Base-by-base conservation (phyloP, 2,329 filamentous ascomycete genomes). In the Aureobasidium musti region DNA sequence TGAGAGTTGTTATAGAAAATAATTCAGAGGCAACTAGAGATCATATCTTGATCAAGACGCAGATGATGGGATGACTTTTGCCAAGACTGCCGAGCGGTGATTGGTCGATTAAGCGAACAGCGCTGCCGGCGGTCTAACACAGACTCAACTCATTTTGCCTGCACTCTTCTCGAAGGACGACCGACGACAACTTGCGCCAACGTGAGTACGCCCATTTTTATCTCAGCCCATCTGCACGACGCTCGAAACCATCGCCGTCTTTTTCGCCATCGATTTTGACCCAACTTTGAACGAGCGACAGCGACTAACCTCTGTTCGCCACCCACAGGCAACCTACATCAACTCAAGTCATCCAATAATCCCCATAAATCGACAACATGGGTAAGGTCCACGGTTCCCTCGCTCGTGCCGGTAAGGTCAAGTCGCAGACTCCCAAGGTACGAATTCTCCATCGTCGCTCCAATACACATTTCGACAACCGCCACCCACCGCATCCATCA, bases 331-430 rank as follows among this genome's bases (percentile, higher is more conserved):
- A 59, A 41, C 50, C 50, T 39, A 59, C 56, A 49, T 56, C 53
- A 49, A 26, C 54, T 64, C 35, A 56, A 59, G 49, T 49, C 60
- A 64, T 57, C 54, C 37, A 65, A 43, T 56, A 68, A 57, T 28
- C 52, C 59, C 59, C 66, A 64, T 67, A 68, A 70, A 80, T 77
- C 80, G 80, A 83, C 83, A 90, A 81, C 82, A 93, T 94, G 91
- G 91, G 91, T 85, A 94, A 94, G 86, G 91, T 94, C 83, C 91
- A 94, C 89, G 91, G 91, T 82, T 95, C 91, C 80, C 90, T 95
- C 83, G 91, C 91, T 82, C 91, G 91, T 92, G 91, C 91, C 84
- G 92, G 92, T 86, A 96, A 96, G 88, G 92, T 97, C 89, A 96
- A 96, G 90, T 94, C 91, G 84, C 91, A 94, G 84, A 94, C 91